Percentiles rank a stretch among this genome's conserved stretches.
Conservation (phyloP, 257 asterid genomes). For the Misopates orontium region DNA sequence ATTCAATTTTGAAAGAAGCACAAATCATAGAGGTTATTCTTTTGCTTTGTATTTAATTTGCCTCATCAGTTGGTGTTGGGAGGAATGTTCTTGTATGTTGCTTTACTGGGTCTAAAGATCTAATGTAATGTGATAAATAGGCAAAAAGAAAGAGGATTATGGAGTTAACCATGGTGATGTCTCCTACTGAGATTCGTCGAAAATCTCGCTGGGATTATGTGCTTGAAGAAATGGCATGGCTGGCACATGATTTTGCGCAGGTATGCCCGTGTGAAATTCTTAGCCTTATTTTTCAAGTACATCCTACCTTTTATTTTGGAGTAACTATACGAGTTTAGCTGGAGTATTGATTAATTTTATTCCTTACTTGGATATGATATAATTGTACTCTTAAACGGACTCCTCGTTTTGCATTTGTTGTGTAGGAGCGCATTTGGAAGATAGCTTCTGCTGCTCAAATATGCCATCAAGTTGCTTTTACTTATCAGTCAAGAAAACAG, state of each 20-base stretch:
- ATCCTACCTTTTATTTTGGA: constrained; percentile 13
- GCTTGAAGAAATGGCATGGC: constrained; percentile 97
- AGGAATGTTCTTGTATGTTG: constrained; percentile 26
- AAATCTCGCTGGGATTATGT: constrained; percentile 92
- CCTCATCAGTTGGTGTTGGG: constrained; percentile 20
- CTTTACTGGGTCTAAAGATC: constrained; percentile 35
- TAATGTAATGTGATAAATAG: constrained; percentile 55
- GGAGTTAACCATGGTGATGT: constrained; percentile 55
- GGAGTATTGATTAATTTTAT: constrained; percentile 4
- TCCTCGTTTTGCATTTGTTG: constrained; percentile 19
- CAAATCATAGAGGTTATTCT: constrained; percentile 69
- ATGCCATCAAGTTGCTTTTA: constrained; percentile 54
- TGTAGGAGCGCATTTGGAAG: constrained; percentile 94
- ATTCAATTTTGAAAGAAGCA: constrained; percentile 84
- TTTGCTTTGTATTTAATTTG: constrained; percentile 28
- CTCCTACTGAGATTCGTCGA: constrained; percentile 38
- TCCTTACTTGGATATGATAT: background rate
- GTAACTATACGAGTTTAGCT: background rate
- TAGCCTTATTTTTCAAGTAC: constrained; percentile 14
- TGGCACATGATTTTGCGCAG: constrained; percentile 99
- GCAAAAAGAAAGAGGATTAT: constrained; percentile 78
- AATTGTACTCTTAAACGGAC: constrained; percentile 14
- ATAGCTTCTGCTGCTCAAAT: constrained; percentile 64
- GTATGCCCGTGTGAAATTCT: constrained; percentile 35
- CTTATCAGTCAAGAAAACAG: constrained; percentile 47